These are phyloP conservation scores for Cadophora gregata DNA, from an alignment of 2,329 filamentous ascomycete species.

Conservation along the genomic window DNA sequence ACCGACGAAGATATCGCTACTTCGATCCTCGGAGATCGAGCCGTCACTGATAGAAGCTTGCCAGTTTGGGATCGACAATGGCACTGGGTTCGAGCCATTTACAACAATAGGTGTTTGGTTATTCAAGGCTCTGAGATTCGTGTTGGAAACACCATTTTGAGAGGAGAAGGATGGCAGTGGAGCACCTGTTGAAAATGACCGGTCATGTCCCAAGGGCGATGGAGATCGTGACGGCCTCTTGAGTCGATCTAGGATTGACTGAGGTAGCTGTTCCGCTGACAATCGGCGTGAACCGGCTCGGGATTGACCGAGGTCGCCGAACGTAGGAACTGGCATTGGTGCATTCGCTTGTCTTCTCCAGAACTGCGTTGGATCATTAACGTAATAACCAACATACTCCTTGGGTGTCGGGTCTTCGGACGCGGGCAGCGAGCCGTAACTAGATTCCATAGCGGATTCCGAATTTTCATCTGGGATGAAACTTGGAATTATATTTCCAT, in stretches of 20 bases:
- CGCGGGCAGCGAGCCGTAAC: conserved; percentile 30
- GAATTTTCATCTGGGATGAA: conserved; percentile 60
- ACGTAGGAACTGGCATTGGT: conserved; percentile 41
- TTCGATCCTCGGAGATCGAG: conserved; percentile 37
- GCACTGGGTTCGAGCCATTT: conserved; percentile 42
- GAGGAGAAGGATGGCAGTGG: conserved; percentile 32
- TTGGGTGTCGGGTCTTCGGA: conserved; percentile 40
- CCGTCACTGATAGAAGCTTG: conserved; percentile 38
- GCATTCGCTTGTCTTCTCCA: conserved; percentile 33
- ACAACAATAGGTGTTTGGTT: conserved; percentile 41
- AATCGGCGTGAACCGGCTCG: conserved; percentile 34
- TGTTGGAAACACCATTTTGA: conserved; percentile 39
- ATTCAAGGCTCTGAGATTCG: conserved; percentile 39
- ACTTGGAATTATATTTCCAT: conserved; percentile 59
- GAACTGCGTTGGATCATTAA: conserved; percentile 38
- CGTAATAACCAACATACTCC: conserved; percentile 45
- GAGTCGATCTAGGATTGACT: conserved; percentile 43
- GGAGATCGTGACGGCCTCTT: conserved; percentile 44
- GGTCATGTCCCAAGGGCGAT: conserved; percentile 45
- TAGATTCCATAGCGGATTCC: conserved; percentile 32
- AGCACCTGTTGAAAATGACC: conserved; percentile 41
- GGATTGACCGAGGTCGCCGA: conserved; percentile 40
- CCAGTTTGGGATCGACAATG: conserved; percentile 39
- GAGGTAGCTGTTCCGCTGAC: conserved; percentile 45
- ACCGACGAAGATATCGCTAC: conserved; percentile 34